Evolutionary conservation across 306 rosid species (phyloP).

Genomic region (Rubus idaeus): DNA sequence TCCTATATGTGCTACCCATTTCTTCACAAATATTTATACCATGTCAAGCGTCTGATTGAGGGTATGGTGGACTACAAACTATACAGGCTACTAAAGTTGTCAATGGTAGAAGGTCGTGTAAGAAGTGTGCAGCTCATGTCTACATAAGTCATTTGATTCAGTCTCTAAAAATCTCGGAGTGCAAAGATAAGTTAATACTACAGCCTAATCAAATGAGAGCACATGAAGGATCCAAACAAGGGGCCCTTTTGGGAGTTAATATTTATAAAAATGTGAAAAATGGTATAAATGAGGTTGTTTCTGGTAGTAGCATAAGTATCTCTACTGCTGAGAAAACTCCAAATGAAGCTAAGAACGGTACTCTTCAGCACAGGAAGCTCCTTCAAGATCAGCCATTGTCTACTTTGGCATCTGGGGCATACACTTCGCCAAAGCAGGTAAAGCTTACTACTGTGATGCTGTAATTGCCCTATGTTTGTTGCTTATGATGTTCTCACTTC

Average conservation of each 20-base stretch:
- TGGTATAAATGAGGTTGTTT: conserved; percentile 30
- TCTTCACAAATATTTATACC: not conserved
- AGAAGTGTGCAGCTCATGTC: conserved; percentile 69
- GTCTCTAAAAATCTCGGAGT: conserved; percentile 32
- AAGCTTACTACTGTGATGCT: conserved; percentile 13
- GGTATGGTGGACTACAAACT: conserved; percentile 4
- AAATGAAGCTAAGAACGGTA: conserved; percentile 34
- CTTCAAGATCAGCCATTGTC: conserved; percentile 36
- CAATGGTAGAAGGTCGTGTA: conserved; percentile 35
- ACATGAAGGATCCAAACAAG: conserved; percentile 39
- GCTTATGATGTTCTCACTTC: conserved; percentile 27
- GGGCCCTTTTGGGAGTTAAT: conserved; percentile 28
- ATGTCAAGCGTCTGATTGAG: conserved; percentile 9
- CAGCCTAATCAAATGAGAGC: conserved; percentile 28
- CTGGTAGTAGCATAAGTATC: conserved; percentile 14
- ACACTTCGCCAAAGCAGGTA: conserved; percentile 58
- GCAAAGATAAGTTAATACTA: conserved; percentile 18
- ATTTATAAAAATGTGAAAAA: conserved; percentile 23
- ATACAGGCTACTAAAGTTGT: conserved; percentile 38
- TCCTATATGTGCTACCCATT: not conserved
- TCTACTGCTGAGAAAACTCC: conserved; percentile 20
- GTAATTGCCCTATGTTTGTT: conserved; percentile 10
- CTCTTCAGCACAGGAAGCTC: conserved; percentile 36
- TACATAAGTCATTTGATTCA: conserved; percentile 56
- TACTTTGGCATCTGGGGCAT: conserved; percentile 15